Evolutionary conservation across 768 basidiomycete species (phyloP), one percentile per base, ranked within the genome.

Genomic region (Cystofilobasidium capitatum): DNA sequence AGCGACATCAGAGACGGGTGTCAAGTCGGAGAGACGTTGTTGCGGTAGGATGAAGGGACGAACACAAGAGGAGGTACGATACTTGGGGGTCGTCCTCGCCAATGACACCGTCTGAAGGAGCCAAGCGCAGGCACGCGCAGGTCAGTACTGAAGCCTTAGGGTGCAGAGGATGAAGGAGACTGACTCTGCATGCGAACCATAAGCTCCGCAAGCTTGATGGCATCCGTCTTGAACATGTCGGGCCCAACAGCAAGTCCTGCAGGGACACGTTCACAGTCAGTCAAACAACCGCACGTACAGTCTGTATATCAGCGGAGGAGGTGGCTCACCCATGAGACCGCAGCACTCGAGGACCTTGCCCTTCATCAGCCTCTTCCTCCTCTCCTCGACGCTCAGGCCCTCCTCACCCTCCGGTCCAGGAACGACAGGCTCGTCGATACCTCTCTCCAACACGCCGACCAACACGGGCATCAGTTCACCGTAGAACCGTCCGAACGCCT

Each of bases 301-400:
- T n/a, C n/a, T n/a, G n/a, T n/a, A n/a, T n/a, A n/a, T n/a, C n/a
- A n/a, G 20, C 29, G 33, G 40, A 59, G 6, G 51, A 29, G 76
- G 35, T 7, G 29, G 63, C 83, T 22, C 45, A 90, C 90, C 90
- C 69, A 90, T 87, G 26, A 91, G 79, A 10, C 88, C 88, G 0
- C 88, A 89, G 75, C 90, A 91, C 74, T 93, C 91, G 88, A 94
- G 91, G 0, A 89, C 88, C 74, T 91, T 89, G 36, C 75, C 76
- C 45, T 85, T 63, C 39, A 61, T 40, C 40, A 61, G 51, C 51
- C 51, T 26, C 51, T 55, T 55, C 29, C 51, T 26, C 17, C 59
- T 36, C 44, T 55, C 66, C 66, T 61, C 61, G 82, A 60, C 92
- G 73, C 73, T 85, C 0, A 81, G 75, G 8, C 83, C 83, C 49